A percentile compares a stretch with the other conserved stretches of the same genome.
Evolutionary conservation across 2,329 filamentous ascomycete species (phyloP).

Genomic region (Podosphaera aphanis): DNA sequence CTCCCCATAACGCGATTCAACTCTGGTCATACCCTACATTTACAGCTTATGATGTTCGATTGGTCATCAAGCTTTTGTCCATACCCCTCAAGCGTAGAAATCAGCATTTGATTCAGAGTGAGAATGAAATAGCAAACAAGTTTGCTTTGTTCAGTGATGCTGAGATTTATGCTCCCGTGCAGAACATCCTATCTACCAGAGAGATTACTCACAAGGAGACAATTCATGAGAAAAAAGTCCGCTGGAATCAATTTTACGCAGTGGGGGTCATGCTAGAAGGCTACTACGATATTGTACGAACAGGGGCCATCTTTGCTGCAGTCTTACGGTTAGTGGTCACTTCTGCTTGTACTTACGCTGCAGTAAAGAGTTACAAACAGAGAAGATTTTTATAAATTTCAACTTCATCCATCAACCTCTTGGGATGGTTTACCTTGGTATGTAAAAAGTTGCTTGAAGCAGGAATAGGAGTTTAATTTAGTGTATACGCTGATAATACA

Average conservation of each 20-base stretch:
- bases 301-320: constrained; percentile 12
- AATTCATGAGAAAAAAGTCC: constrained; percentile 2
- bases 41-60: constrained; percentile 34
- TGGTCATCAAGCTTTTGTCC: constrained; percentile 35
- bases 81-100: constrained; percentile 31
- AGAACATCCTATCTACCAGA: constrained; percentile 6
- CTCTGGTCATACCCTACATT: constrained; percentile 48
- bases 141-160: constrained; percentile 13
- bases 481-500: too few species aligned
- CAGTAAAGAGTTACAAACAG: constrained; percentile 4
- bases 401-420: too few species aligned
- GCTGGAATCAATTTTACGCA: constrained; percentile 5
- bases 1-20: constrained; percentile 34
- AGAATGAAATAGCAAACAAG: constrained; percentile 10
- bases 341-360: constrained; percentile 1
- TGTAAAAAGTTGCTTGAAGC: not conserved
- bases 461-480: not conserved
- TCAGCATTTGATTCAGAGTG: constrained; percentile 10
- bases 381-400: not conserved
- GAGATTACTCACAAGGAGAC: constrained; percentile 9
- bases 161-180: constrained; percentile 8
- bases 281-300: constrained; percentile 14
- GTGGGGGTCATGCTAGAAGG: constrained; percentile 15
- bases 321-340: constrained; percentile 6
- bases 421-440: too few species aligned